Conservation (phyloP, 2,329 filamentous ascomycete species). For the Aspergillus piperis region DNA sequence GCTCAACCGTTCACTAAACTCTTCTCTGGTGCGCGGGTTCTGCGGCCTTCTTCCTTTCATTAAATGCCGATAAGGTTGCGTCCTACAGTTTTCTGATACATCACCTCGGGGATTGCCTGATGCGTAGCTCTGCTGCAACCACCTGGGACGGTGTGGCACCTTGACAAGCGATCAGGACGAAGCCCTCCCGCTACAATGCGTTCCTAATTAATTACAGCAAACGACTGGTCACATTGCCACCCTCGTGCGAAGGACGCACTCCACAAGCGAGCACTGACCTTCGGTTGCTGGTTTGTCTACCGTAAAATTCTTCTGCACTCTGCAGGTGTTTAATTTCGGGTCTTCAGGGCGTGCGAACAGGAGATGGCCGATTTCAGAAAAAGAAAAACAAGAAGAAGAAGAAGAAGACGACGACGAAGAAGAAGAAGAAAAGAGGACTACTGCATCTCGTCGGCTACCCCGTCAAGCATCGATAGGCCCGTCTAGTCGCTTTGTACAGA, state of each 20-base stretch:
- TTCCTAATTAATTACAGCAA: conserved; percentile 8
- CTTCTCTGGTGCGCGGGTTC: neutral
- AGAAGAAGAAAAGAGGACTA: neutral
- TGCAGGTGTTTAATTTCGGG: conserved; percentile 8
- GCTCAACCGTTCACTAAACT: neutral
- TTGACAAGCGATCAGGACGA: conserved; percentile 1
- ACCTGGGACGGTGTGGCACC: conserved; percentile 6
- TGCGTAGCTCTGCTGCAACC: conserved; percentile 15
- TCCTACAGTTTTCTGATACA: conserved; percentile 13
- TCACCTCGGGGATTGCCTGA: conserved; percentile 5
- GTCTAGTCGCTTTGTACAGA: conserved; percentile 11
- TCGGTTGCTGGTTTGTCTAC: neutral
- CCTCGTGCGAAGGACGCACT: conserved; percentile 13
- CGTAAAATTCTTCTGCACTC: neutral
- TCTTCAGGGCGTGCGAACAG: neutral
- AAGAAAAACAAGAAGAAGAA: neutral
- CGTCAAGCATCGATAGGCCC: conserved; percentile 2
- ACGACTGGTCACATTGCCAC: conserved; percentile 15
- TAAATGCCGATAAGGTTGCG: conserved; percentile 9
- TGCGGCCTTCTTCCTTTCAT: neutral
- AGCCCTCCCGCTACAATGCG: neutral
- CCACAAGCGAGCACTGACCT: conserved; percentile 1
- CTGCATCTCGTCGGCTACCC: conserved; percentile 2
- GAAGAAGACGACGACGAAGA: neutral
- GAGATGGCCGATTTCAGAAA: neutral